Evolutionary conservation across 2,329 filamentous ascomycete genomes (phyloP).

Genomic region (Aspergillus flavus): DNA sequence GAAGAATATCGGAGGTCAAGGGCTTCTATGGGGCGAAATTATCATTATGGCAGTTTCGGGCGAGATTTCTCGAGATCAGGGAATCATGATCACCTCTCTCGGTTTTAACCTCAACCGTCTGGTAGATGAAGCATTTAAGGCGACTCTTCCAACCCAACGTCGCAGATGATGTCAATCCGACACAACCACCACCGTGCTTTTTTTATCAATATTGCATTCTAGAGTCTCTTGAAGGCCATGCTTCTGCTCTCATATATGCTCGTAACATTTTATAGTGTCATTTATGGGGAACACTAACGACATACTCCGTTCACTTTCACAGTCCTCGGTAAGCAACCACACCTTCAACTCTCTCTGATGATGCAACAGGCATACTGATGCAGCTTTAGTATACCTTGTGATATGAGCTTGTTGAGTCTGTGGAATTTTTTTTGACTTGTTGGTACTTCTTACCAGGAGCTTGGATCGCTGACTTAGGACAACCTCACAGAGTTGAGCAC

Average conservation of each 20-base stretch:
- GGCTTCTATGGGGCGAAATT: background rate
- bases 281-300: background rate
- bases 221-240: background rate
- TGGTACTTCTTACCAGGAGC: background rate
- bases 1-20: constrained; percentile 2
- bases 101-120: constrained; percentile 3
- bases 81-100: background rate
- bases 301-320: background rate
- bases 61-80: background rate
- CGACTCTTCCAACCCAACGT: background rate
- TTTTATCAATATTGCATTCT: background rate
- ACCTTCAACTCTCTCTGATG: background rate
- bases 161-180: background rate
- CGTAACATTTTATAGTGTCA: background rate
- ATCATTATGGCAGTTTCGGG: background rate
- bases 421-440: background rate
- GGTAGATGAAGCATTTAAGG: constrained; percentile 17
- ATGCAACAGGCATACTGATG: background rate
- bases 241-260: background rate
- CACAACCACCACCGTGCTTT: background rate
- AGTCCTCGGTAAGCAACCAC: background rate
- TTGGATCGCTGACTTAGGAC: background rate
- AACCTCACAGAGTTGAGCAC: background rate
- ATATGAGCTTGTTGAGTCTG: background rate
- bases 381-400: background rate